These are phyloP conservation scores for Globisporangium orthogonon DNA, from an alignment of 352 stramenopile genomes.

Conservation along the genomic window DNA sequence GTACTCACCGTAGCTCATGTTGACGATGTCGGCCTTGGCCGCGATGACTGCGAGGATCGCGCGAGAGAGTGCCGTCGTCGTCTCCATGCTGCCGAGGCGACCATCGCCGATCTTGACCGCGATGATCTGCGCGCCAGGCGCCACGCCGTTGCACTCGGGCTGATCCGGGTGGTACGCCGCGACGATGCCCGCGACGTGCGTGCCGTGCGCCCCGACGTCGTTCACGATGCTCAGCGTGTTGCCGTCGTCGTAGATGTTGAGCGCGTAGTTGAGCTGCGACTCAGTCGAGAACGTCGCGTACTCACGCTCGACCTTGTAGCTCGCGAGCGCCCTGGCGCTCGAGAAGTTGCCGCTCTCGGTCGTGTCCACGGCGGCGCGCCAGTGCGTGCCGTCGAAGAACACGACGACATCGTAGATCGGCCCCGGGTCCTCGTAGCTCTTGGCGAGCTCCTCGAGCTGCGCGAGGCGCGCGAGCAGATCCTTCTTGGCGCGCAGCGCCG, in stretches of 20 bases:
- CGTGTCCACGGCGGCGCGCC: slow-evolving; percentile 85
- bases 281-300: slow-evolving; percentile 87
- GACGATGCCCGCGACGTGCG: slow-evolving; percentile 94
- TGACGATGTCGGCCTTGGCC: slow-evolving; percentile 91
- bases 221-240: slow-evolving; percentile 90
- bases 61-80: slow-evolving; percentile 79
- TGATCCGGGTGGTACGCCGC: slow-evolving; percentile 86
- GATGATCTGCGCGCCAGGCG: slow-evolving; percentile 90
- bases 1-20: slow-evolving; percentile 96
- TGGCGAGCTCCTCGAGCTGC: slow-evolving; percentile 63
- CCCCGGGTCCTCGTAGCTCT: slow-evolving; percentile 86
- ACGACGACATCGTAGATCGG: slow-evolving; percentile 92
- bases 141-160: slow-evolving; percentile 89
- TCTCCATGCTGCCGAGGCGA: slow-evolving; percentile 94
- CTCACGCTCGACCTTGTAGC: slow-evolving; percentile 71
- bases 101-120: slow-evolving; percentile 95
- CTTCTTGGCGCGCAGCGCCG: slow-evolving; percentile 49
- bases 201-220: slow-evolving; percentile 92
- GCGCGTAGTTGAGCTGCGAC: slow-evolving; percentile 91
- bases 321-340: slow-evolving; percentile 49
- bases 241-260: slow-evolving; percentile 95
- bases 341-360: slow-evolving; percentile 83
- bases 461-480: slow-evolving; percentile 77
- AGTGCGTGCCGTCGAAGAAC: slow-evolving; percentile 78
- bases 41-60: slow-evolving; percentile 88